phyloP scores from a whole-genome alignment of 2,329 filamentous ascomycete species.

The Paracorniculantispora psalliotae region DNA sequence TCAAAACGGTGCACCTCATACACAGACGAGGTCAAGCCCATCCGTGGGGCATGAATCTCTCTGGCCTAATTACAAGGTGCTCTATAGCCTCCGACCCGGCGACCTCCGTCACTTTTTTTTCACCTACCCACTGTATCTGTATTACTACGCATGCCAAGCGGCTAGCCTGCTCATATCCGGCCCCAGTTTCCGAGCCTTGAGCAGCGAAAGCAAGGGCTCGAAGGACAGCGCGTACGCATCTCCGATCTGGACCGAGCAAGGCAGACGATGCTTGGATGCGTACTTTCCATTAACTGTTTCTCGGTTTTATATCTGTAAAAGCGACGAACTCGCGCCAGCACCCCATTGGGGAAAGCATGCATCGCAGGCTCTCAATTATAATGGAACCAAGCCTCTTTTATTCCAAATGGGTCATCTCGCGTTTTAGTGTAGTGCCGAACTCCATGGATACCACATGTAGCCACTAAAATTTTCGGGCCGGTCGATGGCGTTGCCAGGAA shows the following conservation, averaged over 20 bases:
- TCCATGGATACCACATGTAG: background rate
- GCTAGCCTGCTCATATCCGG: background rate
- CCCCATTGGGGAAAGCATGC: background rate
- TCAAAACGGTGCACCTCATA: too few species aligned
- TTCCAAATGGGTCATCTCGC: constrained; percentile 1
- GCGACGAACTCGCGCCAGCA: background rate
- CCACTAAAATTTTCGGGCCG: constrained; percentile 9
- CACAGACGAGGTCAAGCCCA: too few species aligned
- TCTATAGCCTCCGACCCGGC: too few species aligned
- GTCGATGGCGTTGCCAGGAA: background rate
- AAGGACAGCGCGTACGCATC: background rate
- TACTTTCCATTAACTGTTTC: background rate
- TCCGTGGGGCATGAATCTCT: too few species aligned
- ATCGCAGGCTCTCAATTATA: background rate
- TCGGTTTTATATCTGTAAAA: background rate
- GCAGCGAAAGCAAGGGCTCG: background rate
- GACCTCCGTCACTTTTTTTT: too few species aligned
- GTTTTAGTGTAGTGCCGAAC: constrained; percentile 7
- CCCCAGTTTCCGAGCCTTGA: background rate
- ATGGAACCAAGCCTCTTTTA: background rate
- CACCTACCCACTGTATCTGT: too few species aligned
- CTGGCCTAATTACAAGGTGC: too few species aligned
- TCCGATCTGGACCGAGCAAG: background rate
- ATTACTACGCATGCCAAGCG: too few species aligned
- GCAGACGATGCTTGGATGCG: background rate